phyloP scores from a whole-genome alignment of 352 stramenopile genomes.

The Phytophthora multivora region DNA sequence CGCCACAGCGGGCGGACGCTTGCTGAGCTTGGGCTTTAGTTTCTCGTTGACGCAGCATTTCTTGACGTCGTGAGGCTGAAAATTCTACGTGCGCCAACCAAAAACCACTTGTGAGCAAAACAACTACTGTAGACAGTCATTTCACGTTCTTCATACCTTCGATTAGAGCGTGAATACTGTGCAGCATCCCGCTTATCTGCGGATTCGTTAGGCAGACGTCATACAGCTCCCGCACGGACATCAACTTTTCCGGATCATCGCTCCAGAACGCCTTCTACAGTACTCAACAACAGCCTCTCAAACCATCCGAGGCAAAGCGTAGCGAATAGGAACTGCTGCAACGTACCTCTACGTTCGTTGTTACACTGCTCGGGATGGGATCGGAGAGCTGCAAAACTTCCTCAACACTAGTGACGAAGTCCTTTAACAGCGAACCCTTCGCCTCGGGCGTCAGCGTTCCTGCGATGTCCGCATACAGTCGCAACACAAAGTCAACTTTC shows the following conservation, averaged over 20 bases:
- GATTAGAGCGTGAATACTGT: slow-evolving; percentile 52
- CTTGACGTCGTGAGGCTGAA: slow-evolving; percentile 9
- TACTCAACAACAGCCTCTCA: background rate
- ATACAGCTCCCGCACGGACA: slow-evolving; percentile 53
- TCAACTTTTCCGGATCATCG: slow-evolving; percentile 40
- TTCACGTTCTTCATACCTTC: slow-evolving; percentile 34
- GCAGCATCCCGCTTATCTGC: slow-evolving; percentile 56
- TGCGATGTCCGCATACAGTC: slow-evolving; percentile 56
- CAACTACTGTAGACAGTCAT: too few relatives aligned
- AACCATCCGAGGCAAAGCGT: too few relatives aligned
- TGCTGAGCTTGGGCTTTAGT: slow-evolving; percentile 15
- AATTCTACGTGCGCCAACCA: slow-evolving; percentile 7
- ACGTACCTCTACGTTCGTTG: slow-evolving; percentile 28
- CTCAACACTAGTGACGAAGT: slow-evolving; percentile 47
- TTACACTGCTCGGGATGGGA: slow-evolving; percentile 20
- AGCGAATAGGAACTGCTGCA: too few relatives aligned
- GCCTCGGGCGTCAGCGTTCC: slow-evolving; percentile 46
- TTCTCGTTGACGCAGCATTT: slow-evolving; percentile 24
- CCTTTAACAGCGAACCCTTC: slow-evolving; percentile 47
- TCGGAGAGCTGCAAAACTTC: slow-evolving; percentile 48
- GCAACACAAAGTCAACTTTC: slow-evolving; percentile 66
- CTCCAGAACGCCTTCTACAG: slow-evolving; percentile 54
- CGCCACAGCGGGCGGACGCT: background rate
- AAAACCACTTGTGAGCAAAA: background rate
- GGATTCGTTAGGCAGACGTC: slow-evolving; percentile 66